A percentile compares a stretch with the other conserved stretches of the same genome.
Conservation (phyloP, 495 filamentous ascomycete species). For the Rhypophila decipiens region DNA sequence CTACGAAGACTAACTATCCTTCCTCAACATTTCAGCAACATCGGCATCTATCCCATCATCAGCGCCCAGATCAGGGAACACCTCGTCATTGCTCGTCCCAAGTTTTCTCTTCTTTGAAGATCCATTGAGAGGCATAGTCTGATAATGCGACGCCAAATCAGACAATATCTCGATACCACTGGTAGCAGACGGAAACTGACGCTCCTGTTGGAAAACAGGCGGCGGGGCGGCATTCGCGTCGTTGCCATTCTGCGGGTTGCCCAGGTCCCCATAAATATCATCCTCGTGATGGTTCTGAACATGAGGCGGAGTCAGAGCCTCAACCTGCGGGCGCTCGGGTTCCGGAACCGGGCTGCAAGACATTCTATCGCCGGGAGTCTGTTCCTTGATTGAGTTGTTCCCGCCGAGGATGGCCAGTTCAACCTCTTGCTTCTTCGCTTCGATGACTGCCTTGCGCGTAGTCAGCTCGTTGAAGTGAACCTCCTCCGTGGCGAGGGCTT, state of each 20-base stretch:
- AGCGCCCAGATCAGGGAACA: constrained; percentile 62
- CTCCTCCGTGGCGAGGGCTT: constrained; percentile 62
- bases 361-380: constrained; percentile 31
- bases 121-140: constrained; percentile 38
- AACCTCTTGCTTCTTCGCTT: constrained; percentile 73
- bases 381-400: constrained; percentile 46
- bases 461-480: constrained; percentile 50
- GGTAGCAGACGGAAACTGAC: constrained; percentile 33
- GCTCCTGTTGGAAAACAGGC: not conserved
- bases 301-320: constrained; percentile 72
- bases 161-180: constrained; percentile 48
- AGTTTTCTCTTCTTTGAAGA: constrained; percentile 71
- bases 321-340: constrained; percentile 64
- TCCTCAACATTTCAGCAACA: constrained; percentile 70
- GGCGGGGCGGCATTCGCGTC: constrained; percentile 2
- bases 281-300: constrained; percentile 26
- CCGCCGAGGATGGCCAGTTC: constrained; percentile 81
- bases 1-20: no score
- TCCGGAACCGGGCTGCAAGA: constrained; percentile 37
- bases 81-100: constrained; percentile 53
- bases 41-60: constrained; percentile 75
- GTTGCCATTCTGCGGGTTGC: constrained; percentile 1
- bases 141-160: constrained; percentile 41
- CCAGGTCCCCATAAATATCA: constrained; percentile 18
- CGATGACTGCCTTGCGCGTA: constrained; percentile 57